phyloP scores from a whole-genome alignment of 23 red algal genomes.

The Gracilaria caudata region DNA sequence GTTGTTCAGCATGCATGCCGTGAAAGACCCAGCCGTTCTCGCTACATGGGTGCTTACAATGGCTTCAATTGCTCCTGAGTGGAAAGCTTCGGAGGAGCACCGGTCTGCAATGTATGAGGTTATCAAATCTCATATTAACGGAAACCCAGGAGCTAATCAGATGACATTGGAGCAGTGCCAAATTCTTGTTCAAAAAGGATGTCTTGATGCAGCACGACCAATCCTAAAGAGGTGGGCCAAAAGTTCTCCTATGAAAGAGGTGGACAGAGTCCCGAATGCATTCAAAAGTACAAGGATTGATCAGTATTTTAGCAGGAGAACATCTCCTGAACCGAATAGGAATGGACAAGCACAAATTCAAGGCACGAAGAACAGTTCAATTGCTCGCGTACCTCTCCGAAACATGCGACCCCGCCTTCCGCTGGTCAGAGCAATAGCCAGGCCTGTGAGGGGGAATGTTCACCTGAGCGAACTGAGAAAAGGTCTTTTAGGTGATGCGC shows the following conservation, averaged over 20 bases:
- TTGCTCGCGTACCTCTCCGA: background rate
- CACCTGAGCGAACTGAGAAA: conserved; percentile 11
- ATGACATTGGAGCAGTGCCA: conserved; percentile 39
- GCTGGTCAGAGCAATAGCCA: background rate
- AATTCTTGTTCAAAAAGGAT: background rate
- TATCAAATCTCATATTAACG: conserved; percentile 26
- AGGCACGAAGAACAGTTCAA: background rate
- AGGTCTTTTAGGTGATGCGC: background rate
- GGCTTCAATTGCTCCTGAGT: conserved; percentile 1
- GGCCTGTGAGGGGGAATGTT: background rate
- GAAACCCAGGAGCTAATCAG: background rate
- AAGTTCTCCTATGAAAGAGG: background rate
- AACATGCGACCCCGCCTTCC: background rate
- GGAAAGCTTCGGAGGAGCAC: background rate
- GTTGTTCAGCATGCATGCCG: conserved; percentile 38
- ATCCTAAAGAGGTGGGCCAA: conserved; percentile 12
- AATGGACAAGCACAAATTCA: background rate
- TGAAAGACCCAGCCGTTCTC: conserved; percentile 5
- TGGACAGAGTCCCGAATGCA: background rate
- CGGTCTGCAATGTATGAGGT: conserved; percentile 27
- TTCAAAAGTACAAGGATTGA: conserved; percentile 31
- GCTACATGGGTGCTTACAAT: conserved; percentile 46
- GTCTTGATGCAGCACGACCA: background rate
- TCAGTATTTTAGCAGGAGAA: conserved; percentile 9
- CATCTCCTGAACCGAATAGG: background rate